Evolutionary conservation across 345 rosid species (phyloP), one percentile per base, ranked within the genome.

Genomic region (Euphorbia lathyris): DNA sequence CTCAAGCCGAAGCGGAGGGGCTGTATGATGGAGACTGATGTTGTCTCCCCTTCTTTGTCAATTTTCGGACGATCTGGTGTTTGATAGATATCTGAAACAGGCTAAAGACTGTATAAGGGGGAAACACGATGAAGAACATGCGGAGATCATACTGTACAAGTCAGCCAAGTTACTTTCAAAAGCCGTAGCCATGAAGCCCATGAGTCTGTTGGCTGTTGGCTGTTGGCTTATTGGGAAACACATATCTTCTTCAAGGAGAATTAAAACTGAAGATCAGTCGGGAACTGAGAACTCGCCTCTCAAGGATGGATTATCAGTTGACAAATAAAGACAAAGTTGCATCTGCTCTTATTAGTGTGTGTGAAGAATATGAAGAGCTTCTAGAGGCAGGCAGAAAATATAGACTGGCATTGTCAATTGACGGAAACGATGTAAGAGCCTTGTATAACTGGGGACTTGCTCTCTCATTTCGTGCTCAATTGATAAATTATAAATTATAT

Each of bases 221-320:
- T 89, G n/a, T n/a, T n/a, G n/a, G n/a, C n/a, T n/a, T 79, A 57
- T 73, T 88, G 79, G 94, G 94, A 5, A 88, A 86, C 48, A 82
- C 94, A 3, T 85, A 83, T 75, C 89, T 88, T 68, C 86, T 88
- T 78, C 94, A 85, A 51, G 94, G 86, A 83, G 75, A n/a, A n/a
- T n/a, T n/a, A n/a, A n/a, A n/a, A n/a, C n/a, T n/a, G n/a, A n/a
- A n/a, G n/a, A n/a, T n/a, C n/a, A n/a, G n/a, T n/a, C n/a, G n/a
- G n/a, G n/a, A n/a, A n/a, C n/a, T n/a, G n/a, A n/a, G n/a, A n/a
- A n/a, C n/a, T n/a, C n/a, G n/a, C n/a, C n/a, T n/a, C n/a, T n/a
- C n/a, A n/a, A n/a, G n/a, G n/a, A n/a, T n/a, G n/a, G n/a, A n/a
- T n/a, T n/a, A n/a, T n/a, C n/a, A n/a, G n/a, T n/a, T n/a, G n/a